Conservation (phyloP, 2,329 filamentous ascomycete genomes). For the Fusarium redolens region DNA sequence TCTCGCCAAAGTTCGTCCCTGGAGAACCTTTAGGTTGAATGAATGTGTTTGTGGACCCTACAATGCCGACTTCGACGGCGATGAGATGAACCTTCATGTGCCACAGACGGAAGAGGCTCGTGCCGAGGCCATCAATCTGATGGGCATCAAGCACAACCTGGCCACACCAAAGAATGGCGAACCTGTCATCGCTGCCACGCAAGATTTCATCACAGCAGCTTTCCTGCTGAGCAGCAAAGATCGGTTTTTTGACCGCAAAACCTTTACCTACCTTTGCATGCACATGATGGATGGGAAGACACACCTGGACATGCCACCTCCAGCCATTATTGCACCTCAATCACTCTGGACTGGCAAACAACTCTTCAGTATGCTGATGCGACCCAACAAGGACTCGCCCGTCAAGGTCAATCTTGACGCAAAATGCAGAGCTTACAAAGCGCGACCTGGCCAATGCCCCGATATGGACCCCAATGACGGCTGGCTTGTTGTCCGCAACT, state of each 20-base stretch:
- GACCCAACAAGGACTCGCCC: conserved; percentile 84
- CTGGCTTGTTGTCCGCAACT: conserved; percentile 94
- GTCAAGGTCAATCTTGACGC: conserved; percentile 94
- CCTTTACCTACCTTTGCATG: conserved; percentile 89
- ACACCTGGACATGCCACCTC: conserved; percentile 85
- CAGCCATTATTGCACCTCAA: conserved; percentile 83
- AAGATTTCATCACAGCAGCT: conserved; percentile 97
- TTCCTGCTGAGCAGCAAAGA: conserved; percentile 94
- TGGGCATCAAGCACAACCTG: conserved; percentile 98
- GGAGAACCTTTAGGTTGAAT: conserved; percentile 95
- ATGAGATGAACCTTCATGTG: conserved; percentile 99
- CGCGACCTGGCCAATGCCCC: conserved; percentile 66
- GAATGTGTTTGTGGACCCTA: conserved; percentile 99
- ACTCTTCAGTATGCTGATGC: conserved; percentile 90
- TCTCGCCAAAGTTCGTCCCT: conserved; percentile 90
- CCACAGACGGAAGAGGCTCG: conserved; percentile 97
- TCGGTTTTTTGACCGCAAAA: conserved; percentile 87
- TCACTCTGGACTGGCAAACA: conserved; percentile 96
- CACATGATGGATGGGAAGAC: conserved; percentile 90
- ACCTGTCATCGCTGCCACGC: conserved; percentile 97
- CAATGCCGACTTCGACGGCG: conserved; percentile 98
- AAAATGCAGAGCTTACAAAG: conserved; percentile 84
- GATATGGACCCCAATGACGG: conserved; percentile 88
- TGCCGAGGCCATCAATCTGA: conserved; percentile 93
- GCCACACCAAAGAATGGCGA: conserved; percentile 97